Evolutionary conservation across 768 basidiomycete genomes (phyloP), one percentile per base, ranked within the genome.

Genomic region (Panaeolus cyanescens): DNA sequence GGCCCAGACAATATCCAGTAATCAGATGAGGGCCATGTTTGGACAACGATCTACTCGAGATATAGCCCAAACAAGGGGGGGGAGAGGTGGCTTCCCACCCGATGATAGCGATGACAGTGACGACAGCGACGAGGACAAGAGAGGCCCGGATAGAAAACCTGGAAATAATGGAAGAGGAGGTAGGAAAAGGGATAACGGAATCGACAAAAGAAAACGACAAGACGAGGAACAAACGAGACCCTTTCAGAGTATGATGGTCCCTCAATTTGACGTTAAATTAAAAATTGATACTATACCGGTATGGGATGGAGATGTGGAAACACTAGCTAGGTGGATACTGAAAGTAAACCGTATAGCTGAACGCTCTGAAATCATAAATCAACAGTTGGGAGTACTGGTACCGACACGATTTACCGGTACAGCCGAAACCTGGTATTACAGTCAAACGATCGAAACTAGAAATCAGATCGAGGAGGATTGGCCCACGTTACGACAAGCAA

Each of bases 361-460:
- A 39, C 50, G 61, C 12, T 74, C 72, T 0, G 4, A 13, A 1
- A 62, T 56, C 2, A 59, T 76, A 1, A 70, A 42, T 25, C 20
- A 62, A 36, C 71, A 77, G 54, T 60, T 77, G 5, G 76, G 77
- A n/a, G 36, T 22, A 12, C 37, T 75, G 1, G 71, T 77, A 4
- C 76, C 76, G 9, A 63, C 65, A 15, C 55, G 73, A 17, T 67
- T 68, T 12, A 65, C 54, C 30, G 70, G 68, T 22, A 32, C 53
- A 2, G 73, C 74, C 0, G 72, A 74, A 57, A 45, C 58, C 1
- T 77, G 76, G 75, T 76, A 74, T 58, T 75, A 65, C 40, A 70
- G 69, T 8, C 58, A 70, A 10, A 45, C 59, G 31, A 55, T 65
- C 2, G 32, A 60, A 4, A 61, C 37, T 28, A 28, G 67, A 0